phyloP scores from a whole-genome alignment of 2,329 filamentous ascomycete species.

The Alternaria triticimaculans region DNA sequence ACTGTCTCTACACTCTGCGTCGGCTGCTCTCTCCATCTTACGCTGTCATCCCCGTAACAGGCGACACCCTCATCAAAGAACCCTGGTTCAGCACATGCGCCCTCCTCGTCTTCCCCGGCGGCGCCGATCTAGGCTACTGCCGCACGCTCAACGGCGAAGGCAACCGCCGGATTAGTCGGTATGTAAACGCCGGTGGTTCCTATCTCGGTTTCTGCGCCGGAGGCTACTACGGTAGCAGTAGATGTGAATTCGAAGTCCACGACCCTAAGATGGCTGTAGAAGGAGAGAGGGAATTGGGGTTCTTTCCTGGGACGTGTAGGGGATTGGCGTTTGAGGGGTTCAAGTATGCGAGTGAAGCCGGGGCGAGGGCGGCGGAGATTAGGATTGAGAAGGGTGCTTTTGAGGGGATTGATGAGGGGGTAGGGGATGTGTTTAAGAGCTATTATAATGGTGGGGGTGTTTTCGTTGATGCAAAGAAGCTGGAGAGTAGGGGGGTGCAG shows the following conservation, averaged over 20 bases:
- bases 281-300: constrained; percentile 81
- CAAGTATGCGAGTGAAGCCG: constrained; percentile 85
- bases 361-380: constrained; percentile 75
- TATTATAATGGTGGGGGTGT: constrained; percentile 97
- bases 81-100: constrained; percentile 90
- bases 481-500: constrained; percentile 71
- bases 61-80: constrained; percentile 82
- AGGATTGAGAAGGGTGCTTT: constrained; percentile 69
- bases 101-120: constrained; percentile 88
- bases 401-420: constrained; percentile 50
- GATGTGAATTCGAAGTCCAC: constrained; percentile 92
- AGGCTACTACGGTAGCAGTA: constrained; percentile 82
- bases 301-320: constrained; percentile 86
- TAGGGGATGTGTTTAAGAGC: constrained; percentile 70
- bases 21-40: constrained; percentile 88
- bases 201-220: constrained; percentile 95
- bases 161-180: constrained; percentile 83
- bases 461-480: constrained; percentile 78
- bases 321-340: constrained; percentile 90
- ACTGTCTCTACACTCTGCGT: constrained; percentile 86
- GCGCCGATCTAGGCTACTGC: constrained; percentile 93
- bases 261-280: constrained; percentile 82
- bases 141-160: constrained; percentile 84
- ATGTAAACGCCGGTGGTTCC: constrained; percentile 80
- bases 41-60: constrained; percentile 85